Evolutionary conservation across 257 asterid species (phyloP).

Genomic region (Plantago major): DNA sequence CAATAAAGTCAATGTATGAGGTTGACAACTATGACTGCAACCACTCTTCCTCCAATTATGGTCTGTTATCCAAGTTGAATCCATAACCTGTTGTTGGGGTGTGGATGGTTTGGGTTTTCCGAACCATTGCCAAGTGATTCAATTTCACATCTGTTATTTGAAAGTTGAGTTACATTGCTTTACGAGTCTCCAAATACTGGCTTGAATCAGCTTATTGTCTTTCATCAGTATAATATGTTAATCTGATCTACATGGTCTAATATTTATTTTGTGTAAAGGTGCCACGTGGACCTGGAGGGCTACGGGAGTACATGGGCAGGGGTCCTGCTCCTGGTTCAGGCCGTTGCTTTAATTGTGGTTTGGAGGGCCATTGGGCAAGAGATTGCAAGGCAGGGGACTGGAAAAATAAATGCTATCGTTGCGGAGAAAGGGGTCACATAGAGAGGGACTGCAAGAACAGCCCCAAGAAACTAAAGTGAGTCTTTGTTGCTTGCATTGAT

Average conservation of each 20-base stretch:
- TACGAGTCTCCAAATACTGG: no score
- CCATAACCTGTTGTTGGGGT: no score
- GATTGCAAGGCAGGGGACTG: constrained; percentile 80
- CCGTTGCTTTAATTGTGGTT: constrained; percentile 72
- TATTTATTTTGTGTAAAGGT: constrained; percentile 26
- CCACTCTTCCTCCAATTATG: no score
- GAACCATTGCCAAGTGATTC: no score
- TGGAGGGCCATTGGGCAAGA: constrained; percentile 82
- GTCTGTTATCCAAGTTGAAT: no score
- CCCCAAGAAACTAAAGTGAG: constrained; percentile 58
- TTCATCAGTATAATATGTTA: background rate
- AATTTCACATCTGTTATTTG: no score
- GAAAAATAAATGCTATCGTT: constrained; percentile 71
- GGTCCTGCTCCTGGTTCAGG: constrained; percentile 81
- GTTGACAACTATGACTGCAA: no score
- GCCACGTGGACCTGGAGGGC: constrained; percentile 75
- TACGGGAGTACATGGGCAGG: constrained; percentile 50
- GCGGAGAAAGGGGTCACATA: constrained; percentile 74
- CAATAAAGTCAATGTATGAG: no score
- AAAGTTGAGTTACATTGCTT: no score
- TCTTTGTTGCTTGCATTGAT: background rate
- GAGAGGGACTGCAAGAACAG: constrained; percentile 62
- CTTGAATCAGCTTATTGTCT: no score
- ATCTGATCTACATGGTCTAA: background rate
- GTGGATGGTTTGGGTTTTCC: no score